Evolutionary conservation across 2,329 filamentous ascomycete genomes (phyloP), one percentile per base, ranked within the genome.

Genomic region (Pseudogymnoascus sp.): DNA sequence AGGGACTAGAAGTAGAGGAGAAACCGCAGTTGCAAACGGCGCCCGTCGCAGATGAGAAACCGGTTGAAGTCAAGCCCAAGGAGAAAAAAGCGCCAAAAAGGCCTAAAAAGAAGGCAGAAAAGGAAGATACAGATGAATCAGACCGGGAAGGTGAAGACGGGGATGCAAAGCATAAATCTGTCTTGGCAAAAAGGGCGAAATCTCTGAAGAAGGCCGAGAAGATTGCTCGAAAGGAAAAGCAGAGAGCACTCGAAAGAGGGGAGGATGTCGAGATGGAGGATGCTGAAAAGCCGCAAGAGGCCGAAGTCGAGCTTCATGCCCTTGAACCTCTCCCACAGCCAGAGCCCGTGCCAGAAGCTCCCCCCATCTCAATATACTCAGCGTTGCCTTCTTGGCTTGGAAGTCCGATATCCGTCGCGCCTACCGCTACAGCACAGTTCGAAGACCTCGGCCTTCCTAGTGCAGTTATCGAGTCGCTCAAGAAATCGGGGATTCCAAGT

Each of bases 301-400:
- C 73, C 69, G 70, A 73, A 64, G 67, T 70, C 11, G 81, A 85
- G 70, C 73, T 87, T 2, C 87, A 92, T 73, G 91, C 90, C 21
- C 80, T 98, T 0, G 86, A 89, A 64, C 92, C 92, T 6, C 79
- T 96, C 19, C 92, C 92, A 6, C 92, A 96, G 69, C 92, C 90
- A 11, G 83, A 83, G 34, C 84, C 83, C 0, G 80, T 85, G 0
- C 78, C 81, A 0, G 82, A 86, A 54, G 77, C 83, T 31, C 78
- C 79, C 1, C 81, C 83, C 61, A 81, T 82, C 62, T 85, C 88
- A 1, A 83, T 83, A n/a, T 92, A 91, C 75, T 88, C 92, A 31
- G 89, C 90, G 0, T 79, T 96, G 2, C 93, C 93, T 0, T 69
- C 80, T 2, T 98, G 93, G 93, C 80, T 97, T 11, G 85, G 89